phyloP scores from a whole-genome alignment of 2,329 filamentous ascomycete genomes.

The Penicillium occitanis region DNA sequence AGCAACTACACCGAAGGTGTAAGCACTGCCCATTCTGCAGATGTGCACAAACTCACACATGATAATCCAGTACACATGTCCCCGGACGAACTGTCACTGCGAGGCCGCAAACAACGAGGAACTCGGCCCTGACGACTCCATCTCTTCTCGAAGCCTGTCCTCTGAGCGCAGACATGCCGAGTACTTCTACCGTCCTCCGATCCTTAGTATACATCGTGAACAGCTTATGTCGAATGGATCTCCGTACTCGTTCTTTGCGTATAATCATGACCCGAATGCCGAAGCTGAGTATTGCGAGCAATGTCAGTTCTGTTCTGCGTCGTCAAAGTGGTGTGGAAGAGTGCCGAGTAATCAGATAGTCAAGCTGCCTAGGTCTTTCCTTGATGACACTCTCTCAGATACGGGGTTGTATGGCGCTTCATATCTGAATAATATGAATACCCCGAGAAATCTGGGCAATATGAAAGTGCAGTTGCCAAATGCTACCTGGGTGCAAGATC shows the following conservation, averaged over 20 bases:
- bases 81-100: constrained; percentile 16
- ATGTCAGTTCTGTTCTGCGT: constrained; percentile 22
- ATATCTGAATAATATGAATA: neutral
- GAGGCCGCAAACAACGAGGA: constrained; percentile 18
- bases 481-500: constrained; percentile 23
- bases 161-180: constrained; percentile 32
- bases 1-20: constrained; percentile 19
- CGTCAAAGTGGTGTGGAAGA: constrained; percentile 22
- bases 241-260: constrained; percentile 19
- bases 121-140: constrained; percentile 16
- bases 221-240: constrained; percentile 3
- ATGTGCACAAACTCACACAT: neutral
- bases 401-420: neutral
- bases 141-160: constrained; percentile 27
- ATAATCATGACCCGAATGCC: constrained; percentile 18
- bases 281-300: constrained; percentile 17
- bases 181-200: constrained; percentile 35
- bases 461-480: constrained; percentile 20
- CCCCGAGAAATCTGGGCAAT: neutral
- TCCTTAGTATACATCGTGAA: constrained; percentile 28
- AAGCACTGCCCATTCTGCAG: neutral
- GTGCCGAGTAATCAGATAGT: constrained; percentile 5
- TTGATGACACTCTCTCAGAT: constrained; percentile 12
- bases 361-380: neutral
- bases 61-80: constrained; percentile 13